These are phyloP conservation scores for Pleurotus platypus DNA, from an alignment of 768 basidiomycete genomes.

Conservation along the genomic window DNA sequence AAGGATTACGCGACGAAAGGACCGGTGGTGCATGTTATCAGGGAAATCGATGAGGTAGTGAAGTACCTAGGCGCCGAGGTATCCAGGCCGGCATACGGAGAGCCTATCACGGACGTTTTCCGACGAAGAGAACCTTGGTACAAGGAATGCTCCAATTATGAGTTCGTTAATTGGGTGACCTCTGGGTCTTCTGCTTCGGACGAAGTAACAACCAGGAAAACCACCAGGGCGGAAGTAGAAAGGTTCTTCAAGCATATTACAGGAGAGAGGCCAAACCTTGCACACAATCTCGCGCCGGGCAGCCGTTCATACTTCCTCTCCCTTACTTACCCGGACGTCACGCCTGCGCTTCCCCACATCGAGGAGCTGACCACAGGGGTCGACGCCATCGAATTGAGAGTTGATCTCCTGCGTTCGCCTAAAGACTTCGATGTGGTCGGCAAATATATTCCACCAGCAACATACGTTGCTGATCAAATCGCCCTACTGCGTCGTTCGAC, in stretches of 20 bases:
- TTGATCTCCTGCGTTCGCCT: constrained; percentile 72
- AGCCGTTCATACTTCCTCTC: constrained; percentile 89
- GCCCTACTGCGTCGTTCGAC: constrained; percentile 74
- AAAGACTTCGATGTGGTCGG: constrained; percentile 43
- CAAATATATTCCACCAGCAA: constrained; percentile 56
- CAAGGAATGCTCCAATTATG: constrained; percentile 72
- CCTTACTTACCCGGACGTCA: constrained; percentile 88
- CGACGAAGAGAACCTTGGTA: constrained; percentile 84
- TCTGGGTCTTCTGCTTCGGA: constrained; percentile 11
- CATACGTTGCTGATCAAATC: constrained; percentile 81
- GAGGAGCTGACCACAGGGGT: constrained; percentile 77
- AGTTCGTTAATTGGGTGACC: constrained; percentile 76
- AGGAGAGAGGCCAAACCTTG: constrained; percentile 63
- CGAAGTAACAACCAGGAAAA: constrained; percentile 18
- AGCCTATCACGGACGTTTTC: constrained; percentile 82
- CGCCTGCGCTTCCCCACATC: constrained; percentile 61
- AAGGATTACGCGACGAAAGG: constrained; percentile 54
- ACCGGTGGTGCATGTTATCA: constrained; percentile 80
- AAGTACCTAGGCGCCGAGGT: constrained; percentile 75
- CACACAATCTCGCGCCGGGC: constrained; percentile 46
- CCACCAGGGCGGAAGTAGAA: constrained; percentile 57
- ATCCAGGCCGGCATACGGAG: constrained; percentile 84
- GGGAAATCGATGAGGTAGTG: constrained; percentile 79
- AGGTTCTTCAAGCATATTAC: constrained; percentile 91
- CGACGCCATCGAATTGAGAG: constrained; percentile 92